These are phyloP conservation scores for Cladosporium sp. DNA, from an alignment of 2,329 filamentous ascomycete species.

Conservation along the genomic window DNA sequence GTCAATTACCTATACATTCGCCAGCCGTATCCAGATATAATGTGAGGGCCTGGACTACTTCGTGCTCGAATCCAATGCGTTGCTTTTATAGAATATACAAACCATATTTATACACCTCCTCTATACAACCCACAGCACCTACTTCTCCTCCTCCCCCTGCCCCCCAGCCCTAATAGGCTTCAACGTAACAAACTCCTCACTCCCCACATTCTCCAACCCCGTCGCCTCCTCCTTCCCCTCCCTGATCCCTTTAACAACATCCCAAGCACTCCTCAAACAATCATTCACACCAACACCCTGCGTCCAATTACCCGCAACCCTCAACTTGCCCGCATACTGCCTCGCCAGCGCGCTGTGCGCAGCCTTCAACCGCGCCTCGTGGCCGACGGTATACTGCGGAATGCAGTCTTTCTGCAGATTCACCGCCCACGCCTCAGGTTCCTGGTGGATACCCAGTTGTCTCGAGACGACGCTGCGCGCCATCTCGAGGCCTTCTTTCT, in stretches of 20 bases:
- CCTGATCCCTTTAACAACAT: constrained; percentile 49
- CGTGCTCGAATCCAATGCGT: too few species aligned
- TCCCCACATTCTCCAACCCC: constrained; percentile 35
- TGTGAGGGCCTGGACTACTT: too few species aligned
- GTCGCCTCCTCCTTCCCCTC: constrained; percentile 34
- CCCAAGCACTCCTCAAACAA: constrained; percentile 56
- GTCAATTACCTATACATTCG: too few species aligned
- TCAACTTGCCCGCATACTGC: constrained; percentile 63
- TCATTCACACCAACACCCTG: constrained; percentile 53
- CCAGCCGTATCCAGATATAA: too few species aligned
- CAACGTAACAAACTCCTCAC: constrained; percentile 13
- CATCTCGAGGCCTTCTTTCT: constrained; percentile 67
- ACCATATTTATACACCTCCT: not conserved
- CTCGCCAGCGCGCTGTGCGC: constrained; percentile 57
- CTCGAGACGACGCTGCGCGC: constrained; percentile 69
- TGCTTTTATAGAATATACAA: not conserved
- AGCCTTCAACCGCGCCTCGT: constrained; percentile 61
- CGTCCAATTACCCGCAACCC: constrained; percentile 57
- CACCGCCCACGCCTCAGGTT: constrained; percentile 62
- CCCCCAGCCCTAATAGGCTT: not conserved
- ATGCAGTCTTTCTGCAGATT: constrained; percentile 72
- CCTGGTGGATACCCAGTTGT: constrained; percentile 70
- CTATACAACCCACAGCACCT: not conserved
- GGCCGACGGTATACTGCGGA: constrained; percentile 84
- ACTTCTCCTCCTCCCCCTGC: not conserved